A percentile compares a stretch with the other conserved stretches of the same genome.
Evolutionary conservation across 202 grass and related monocot genomes (phyloP).

Genomic region (Dendrocalamus latiflorus): DNA sequence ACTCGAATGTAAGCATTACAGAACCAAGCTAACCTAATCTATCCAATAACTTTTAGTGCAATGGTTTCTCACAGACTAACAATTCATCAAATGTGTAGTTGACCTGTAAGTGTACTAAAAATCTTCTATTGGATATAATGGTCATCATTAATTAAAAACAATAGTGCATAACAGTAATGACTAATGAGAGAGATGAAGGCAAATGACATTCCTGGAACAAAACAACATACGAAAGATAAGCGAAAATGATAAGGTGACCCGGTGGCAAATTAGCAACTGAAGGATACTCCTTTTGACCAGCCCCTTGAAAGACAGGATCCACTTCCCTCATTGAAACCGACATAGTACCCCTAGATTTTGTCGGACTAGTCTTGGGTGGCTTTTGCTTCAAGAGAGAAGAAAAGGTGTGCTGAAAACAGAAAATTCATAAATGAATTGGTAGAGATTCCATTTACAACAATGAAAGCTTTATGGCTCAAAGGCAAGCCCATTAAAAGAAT

Average conservation of each 20-base stretch:
- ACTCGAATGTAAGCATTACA: neutral
- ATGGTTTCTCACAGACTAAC: neutral
- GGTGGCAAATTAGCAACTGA: slow-evolving; percentile 22
- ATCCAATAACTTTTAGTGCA: neutral
- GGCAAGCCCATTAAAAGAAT: neutral
- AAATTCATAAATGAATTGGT: slow-evolving; percentile 6
- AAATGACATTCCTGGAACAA: slow-evolving; percentile 2
- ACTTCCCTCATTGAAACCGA: slow-evolving; percentile 86
- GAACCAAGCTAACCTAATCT: slow-evolving; percentile 7
- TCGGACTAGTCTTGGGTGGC: slow-evolving; percentile 39
- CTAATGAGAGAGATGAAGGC: slow-evolving; percentile 15
- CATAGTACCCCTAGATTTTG: slow-evolving; percentile 59
- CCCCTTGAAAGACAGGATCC: slow-evolving; percentile 81
- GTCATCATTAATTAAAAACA: neutral
- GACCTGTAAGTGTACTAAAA: neutral
- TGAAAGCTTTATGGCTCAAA: slow-evolving; percentile 18
- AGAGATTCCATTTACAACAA: slow-evolving; percentile 10
- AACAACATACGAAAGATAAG: neutral
- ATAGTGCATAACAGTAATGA: neutral
- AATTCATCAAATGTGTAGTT: neutral
- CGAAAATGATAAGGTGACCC: slow-evolving; percentile 7
- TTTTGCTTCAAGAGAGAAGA: slow-evolving; percentile 87
- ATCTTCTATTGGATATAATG: neutral
- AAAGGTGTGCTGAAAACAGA: slow-evolving; percentile 61
- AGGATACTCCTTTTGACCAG: slow-evolving; percentile 96